Base-by-base conservation (phyloP, 75 land plant genomes). In the Pseudotsuga menziesii region DNA sequence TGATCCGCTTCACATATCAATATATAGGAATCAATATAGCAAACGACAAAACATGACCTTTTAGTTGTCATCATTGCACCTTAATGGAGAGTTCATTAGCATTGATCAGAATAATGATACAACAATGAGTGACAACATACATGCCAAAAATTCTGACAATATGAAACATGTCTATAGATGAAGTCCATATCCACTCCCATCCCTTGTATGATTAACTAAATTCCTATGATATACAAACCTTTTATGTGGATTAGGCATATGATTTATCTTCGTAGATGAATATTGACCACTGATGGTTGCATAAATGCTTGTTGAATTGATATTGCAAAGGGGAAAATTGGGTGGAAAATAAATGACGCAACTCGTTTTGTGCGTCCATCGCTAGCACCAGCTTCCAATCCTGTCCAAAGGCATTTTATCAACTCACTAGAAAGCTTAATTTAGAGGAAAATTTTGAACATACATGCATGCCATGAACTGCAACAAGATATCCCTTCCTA, bases 341-440 rank as follows among this genome's bases (percentile, higher is more conserved):
- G 99, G 72, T 96, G 99, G 67, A 96, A 96, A 17, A 93, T 79
- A 66, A 93, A 93, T 2, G 94, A 87, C 0, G 88, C 95, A 13
- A 96, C 84, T 78, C 84, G 85, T 78, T 90, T 96, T 20, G 82
- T 36, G 58, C 83, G 78, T 23, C 80, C 75, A 79, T 96, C 96
- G 4, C 77, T 59, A 55, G 70, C 82, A 54, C 89, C 92, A 76
- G 72, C 79, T 61, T 89, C 92, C n/a, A 89, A 84, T 58, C 98
- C 96, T 95, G 72, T 20, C 59, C 41, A 67, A 39, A 3, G 20
- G 23, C 20, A 20, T 19, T 39, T 78, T 56, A 29, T 56, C 36
- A 59, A 20, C 36, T 55, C 52, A 79, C 8, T 58, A 80, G 72
- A 55, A 61, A 22, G 4, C 8, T 16, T 16, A 61, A 60, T 11